Evolutionary conservation across 257 asterid species (phyloP).

Genomic region (Handroanthus guayacan): DNA sequence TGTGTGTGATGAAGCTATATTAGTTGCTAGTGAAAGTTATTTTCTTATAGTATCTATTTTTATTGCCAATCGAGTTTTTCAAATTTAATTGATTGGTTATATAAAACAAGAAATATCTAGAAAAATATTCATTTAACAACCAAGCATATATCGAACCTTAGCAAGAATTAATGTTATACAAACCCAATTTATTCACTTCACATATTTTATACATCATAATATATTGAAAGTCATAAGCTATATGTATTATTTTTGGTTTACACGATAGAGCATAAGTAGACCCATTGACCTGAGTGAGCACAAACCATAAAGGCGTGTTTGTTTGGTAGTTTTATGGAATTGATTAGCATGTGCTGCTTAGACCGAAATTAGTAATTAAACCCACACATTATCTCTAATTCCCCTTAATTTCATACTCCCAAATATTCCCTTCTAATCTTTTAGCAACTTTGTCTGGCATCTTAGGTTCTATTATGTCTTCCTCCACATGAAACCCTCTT

Average conservation of each 20-base stretch:
- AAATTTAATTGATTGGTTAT: no score
- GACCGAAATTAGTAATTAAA: constrained; percentile 44
- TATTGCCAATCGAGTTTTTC: no score
- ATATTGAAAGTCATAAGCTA: constrained; percentile 1
- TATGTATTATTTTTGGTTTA: background rate
- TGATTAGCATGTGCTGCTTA: constrained; percentile 52
- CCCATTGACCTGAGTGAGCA: constrained; percentile 52
- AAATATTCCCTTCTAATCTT: constrained; percentile 81
- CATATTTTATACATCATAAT: background rate
- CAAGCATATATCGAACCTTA: no score
- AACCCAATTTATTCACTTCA: no score
- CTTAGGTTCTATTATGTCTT: constrained; percentile 75
- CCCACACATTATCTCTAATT: constrained; percentile 83
- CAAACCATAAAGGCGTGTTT: constrained; percentile 53
- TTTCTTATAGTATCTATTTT: no score
- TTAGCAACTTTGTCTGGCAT: constrained; percentile 83
- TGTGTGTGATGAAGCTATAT: no score
- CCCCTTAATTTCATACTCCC: constrained; percentile 72
- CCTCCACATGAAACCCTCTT: constrained; percentile 59
- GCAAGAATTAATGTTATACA: no score
- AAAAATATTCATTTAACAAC: no score
- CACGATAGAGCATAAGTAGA: constrained; percentile 41
- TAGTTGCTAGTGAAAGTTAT: no score
- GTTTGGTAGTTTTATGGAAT: constrained; percentile 53
- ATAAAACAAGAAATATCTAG: no score